Evolutionary conservation across 345 rosid genomes (phyloP).

Genomic region (Cardamine occulta): DNA sequence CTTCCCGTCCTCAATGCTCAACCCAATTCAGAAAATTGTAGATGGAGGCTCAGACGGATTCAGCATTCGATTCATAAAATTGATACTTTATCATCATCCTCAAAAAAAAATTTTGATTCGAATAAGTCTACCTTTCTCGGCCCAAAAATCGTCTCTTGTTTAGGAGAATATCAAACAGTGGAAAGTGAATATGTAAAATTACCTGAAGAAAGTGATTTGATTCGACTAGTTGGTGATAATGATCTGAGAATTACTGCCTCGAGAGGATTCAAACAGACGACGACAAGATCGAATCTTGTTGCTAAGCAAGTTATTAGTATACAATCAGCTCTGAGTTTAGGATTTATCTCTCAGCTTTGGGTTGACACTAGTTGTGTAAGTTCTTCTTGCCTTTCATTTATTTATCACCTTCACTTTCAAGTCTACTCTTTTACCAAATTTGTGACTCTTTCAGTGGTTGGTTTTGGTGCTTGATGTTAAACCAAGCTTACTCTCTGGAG

Average conservation of each 20-base stretch:
- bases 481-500: constrained; percentile 84
- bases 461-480: constrained; percentile 76
- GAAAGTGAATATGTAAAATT: constrained; percentile 13
- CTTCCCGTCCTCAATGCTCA: constrained; percentile 34
- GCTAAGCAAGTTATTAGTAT: constrained; percentile 88
- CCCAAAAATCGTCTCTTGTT: constrained; percentile 33
- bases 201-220: constrained; percentile 39
- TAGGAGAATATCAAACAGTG: constrained; percentile 24
- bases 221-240: constrained; percentile 9
- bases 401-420: constrained; percentile 22
- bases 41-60: constrained; percentile 9
- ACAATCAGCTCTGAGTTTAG: constrained; percentile 75
- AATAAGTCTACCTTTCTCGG: constrained; percentile 9
- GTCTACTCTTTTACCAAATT: neutral
- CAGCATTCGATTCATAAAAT: neutral
- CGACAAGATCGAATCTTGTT: constrained; percentile 65
- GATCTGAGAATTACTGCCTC: constrained; percentile 25
- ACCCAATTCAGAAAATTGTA: neutral
- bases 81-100: neutral
- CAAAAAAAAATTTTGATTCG: neutral
- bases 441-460: constrained; percentile 58
- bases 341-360: constrained; percentile 86
- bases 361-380: constrained; percentile 71
- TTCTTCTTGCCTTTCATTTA: neutral
- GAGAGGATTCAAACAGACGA: constrained; percentile 52